phyloP scores from a whole-genome alignment of 352 stramenopile genomes.

The Phytophthora idaei region DNA sequence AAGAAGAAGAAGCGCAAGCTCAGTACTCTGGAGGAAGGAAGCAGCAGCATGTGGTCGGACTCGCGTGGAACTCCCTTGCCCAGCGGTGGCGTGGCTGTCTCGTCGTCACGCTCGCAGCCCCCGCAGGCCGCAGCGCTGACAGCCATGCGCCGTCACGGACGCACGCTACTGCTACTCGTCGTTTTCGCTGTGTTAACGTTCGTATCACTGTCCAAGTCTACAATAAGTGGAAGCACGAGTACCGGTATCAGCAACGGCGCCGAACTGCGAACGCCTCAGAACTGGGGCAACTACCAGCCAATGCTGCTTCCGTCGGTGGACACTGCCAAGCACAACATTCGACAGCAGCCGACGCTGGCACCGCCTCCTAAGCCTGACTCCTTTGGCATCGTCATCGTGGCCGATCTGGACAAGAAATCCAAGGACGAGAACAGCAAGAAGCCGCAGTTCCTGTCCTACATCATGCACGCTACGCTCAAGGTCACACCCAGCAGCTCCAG shows the following conservation, averaged over 20 bases:
- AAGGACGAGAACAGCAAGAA: conserved; percentile 89
- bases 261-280: conserved; percentile 33
- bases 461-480: conserved; percentile 92
- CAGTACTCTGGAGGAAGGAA: conserved; percentile 56
- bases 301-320: conserved; percentile 20
- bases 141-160: conserved; percentile 55
- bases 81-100: conserved; percentile 25
- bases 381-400: conserved; percentile 92
- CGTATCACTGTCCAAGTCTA: conserved; percentile 65
- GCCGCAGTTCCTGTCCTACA: conserved; percentile 88
- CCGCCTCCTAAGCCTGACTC: conserved; percentile 59
- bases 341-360: conserved; percentile 33
- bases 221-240: conserved; percentile 25
- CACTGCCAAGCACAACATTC: conserved; percentile 32
- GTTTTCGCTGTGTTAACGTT: conserved; percentile 59
- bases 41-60: conserved; percentile 60
- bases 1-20: conserved; percentile 90
- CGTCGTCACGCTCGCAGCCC: conserved; percentile 37
- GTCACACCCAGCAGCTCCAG: conserved; percentile 46
- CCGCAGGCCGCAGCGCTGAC: conserved; percentile 33
- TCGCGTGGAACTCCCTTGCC: conserved; percentile 31
- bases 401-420: conserved; percentile 96
- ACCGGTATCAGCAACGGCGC: conserved; percentile 10
- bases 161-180: conserved; percentile 53
- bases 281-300: conserved; percentile 30